phyloP scores from a whole-genome alignment of 352 stramenopile genomes.

The Pythium aquatile region DNA sequence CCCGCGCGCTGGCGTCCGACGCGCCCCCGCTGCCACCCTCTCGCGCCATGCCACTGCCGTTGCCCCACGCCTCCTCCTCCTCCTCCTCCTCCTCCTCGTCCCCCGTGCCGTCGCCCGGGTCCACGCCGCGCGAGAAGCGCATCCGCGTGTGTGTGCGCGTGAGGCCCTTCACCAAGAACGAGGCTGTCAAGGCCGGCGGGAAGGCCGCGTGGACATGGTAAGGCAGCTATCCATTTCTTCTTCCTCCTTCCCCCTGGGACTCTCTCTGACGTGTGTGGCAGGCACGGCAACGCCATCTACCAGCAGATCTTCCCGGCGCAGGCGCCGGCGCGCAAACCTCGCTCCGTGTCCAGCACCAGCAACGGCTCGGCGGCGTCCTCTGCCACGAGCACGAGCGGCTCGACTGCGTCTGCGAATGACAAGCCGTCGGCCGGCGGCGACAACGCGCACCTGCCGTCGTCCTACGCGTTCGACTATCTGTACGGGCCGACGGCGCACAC shows the following conservation, averaged over 20 bases:
- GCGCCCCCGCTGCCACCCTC: slow-evolving; percentile 1
- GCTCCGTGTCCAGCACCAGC: neutral
- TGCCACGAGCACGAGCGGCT: neutral
- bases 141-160: slow-evolving; percentile 81
- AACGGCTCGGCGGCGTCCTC: slow-evolving; percentile 10
- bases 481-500: slow-evolving; percentile 72
- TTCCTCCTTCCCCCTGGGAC: neutral
- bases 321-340: slow-evolving; percentile 26
- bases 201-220: slow-evolving; percentile 86
- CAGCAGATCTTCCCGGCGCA: slow-evolving; percentile 82
- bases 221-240: neutral
- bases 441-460: slow-evolving; percentile 50
- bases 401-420: neutral
- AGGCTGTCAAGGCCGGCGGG: slow-evolving; percentile 61
- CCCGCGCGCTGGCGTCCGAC: neutral
- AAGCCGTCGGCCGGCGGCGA: neutral
- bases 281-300: slow-evolving; percentile 88
- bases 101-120: slow-evolving; percentile 4
- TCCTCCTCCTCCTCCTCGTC: neutral
- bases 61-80: neutral
- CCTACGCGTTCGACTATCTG: slow-evolving; percentile 87
- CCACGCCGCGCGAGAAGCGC: slow-evolving; percentile 48
- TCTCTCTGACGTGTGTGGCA: slow-evolving; percentile 17
- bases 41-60: neutral
- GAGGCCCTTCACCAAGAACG: slow-evolving; percentile 71